Conservation (phyloP, 192 early-diverging fungal species). For the Linnemannia elongata region DNA sequence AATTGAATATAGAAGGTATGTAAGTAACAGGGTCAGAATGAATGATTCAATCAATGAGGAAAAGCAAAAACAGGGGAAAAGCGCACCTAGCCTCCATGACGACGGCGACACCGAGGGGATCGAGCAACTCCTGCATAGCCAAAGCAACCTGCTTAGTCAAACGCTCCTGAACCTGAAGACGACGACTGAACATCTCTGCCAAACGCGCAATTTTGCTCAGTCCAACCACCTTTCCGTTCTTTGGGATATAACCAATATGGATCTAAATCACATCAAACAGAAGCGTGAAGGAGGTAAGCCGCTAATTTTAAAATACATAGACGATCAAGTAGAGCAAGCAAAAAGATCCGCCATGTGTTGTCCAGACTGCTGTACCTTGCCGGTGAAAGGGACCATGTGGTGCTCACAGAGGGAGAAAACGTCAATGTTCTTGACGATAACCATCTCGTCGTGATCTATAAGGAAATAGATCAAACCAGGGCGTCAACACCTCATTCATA, state of each 20-base stretch:
- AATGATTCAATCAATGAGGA: not conserved
- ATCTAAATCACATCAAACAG: constrained; percentile 63
- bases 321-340: not conserved
- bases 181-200: constrained; percentile 97
- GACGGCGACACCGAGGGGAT: constrained; percentile 97
- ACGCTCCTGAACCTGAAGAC: constrained; percentile 98
- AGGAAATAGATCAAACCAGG: not conserved
- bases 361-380: constrained; percentile 75
- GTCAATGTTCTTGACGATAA: constrained; percentile 97
- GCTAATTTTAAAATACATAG: too few relatives aligned
- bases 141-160: constrained; percentile 98
- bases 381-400: constrained; percentile 98
- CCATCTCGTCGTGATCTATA: constrained; percentile 98
- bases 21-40: not conserved
- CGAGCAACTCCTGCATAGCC: constrained; percentile 89
- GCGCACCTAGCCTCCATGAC: constrained; percentile 93
- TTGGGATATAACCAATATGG: constrained; percentile 95
- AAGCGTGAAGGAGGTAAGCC: too few relatives aligned
- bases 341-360: not conserved
- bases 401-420: constrained; percentile 98
- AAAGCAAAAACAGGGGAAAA: not conserved
- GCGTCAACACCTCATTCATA: not conserved
- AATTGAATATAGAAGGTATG: not conserved
- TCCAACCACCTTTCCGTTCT: constrained; percentile 92
- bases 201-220: constrained; percentile 97